phyloP scores from a whole-genome alignment of 2,329 filamentous ascomycete genomes.

The Setomelanomma holmii region DNA sequence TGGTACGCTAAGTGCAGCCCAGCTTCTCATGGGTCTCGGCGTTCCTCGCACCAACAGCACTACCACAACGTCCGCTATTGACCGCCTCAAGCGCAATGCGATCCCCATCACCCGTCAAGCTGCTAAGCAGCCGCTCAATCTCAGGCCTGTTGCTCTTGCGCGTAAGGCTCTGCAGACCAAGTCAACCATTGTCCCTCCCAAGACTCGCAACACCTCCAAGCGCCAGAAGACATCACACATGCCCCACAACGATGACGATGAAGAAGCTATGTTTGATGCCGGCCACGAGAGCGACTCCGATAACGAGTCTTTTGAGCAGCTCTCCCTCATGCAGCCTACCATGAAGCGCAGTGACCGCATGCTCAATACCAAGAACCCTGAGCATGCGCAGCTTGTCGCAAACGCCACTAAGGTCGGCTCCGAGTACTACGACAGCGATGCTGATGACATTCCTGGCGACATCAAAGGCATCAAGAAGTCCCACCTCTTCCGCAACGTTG shows the following conservation, averaged over 20 bases:
- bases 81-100: not conserved
- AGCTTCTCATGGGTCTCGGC: not conserved
- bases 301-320: slow-evolving; percentile 1
- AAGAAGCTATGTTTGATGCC: slow-evolving; percentile 1
- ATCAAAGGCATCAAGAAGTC: slow-evolving; percentile 25
- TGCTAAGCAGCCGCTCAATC: no score
- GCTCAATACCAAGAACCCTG: slow-evolving; percentile 21
- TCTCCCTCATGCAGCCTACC: slow-evolving; percentile 14
- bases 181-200: not conserved
- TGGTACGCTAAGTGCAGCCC: not conserved
- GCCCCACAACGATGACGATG: not conserved
- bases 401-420: slow-evolving; percentile 23
- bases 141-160: no score
- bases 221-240: not conserved
- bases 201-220: not conserved
- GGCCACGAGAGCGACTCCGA: slow-evolving; percentile 1
- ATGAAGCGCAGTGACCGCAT: slow-evolving; percentile 33
- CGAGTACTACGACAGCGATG: slow-evolving; percentile 39
- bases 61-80: not conserved
- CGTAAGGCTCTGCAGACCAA: no score
- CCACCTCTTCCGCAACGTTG: slow-evolving; percentile 35
- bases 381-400: slow-evolving; percentile 27
- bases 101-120: no score
- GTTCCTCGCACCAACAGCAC: not conserved
- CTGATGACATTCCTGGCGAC: slow-evolving; percentile 19